These are phyloP conservation scores for Bjerkandera adusta DNA, from an alignment of 1,284 basidiomycete species.

Conservation along the genomic window DNA sequence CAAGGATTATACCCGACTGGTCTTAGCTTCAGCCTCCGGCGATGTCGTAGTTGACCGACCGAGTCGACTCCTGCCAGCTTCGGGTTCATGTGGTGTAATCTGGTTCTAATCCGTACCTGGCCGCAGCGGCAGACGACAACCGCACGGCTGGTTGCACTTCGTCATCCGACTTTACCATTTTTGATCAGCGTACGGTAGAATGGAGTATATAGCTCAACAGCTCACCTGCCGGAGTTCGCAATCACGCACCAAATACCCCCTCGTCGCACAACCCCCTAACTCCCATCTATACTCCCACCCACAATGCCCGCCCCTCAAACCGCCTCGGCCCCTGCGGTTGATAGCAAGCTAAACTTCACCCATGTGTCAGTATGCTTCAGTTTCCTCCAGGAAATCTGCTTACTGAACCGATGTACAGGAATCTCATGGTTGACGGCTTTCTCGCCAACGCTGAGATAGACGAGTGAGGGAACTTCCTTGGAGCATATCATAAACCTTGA, in stretches of 20 bases:
- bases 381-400: background rate
- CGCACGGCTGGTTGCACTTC: slow-evolving; percentile 1
- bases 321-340: background rate
- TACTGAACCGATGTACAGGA: slow-evolving; percentile 39
- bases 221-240: too few species aligned
- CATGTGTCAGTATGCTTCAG: slow-evolving; percentile 7
- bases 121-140: background rate
- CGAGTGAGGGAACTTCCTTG: too few species aligned
- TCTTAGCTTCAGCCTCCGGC: background rate
- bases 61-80: too few species aligned
- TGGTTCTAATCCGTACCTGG: slow-evolving; percentile 1
- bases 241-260: background rate
- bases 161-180: background rate
- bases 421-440: slow-evolving; percentile 80
- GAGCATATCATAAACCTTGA: slow-evolving; percentile 13
- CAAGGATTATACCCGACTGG: too few species aligned
- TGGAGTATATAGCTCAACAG: background rate
- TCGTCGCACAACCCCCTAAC: background rate
- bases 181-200: slow-evolving; percentile 2
- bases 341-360: slow-evolving; percentile 5
- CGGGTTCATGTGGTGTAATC: too few species aligned
- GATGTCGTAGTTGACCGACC: background rate
- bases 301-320: slow-evolving; percentile 9
- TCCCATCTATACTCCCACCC: background rate
- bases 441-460: slow-evolving; percentile 70